Evolutionary conservation across 2,329 filamentous ascomycete genomes (phyloP), one percentile per base, ranked within the genome.

Genomic region (Colletotrichum truncatum): DNA sequence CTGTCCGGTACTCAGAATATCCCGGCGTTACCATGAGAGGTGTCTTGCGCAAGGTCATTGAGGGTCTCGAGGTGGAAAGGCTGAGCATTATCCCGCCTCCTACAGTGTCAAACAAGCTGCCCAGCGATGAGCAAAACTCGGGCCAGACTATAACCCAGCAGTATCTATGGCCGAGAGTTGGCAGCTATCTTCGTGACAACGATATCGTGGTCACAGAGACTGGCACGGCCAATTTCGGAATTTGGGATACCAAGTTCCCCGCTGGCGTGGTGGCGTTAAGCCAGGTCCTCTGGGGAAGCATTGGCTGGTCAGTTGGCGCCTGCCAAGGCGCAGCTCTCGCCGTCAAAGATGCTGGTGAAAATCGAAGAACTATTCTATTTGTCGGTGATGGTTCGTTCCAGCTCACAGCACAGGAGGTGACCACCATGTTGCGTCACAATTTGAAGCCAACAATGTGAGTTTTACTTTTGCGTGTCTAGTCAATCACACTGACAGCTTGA

Each of bases 311-410:
- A 4, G 84, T 88, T 16, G 85, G 85, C 63, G 86, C 86, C 18
- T 82, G 81, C 32, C 85, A 88, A 71, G 86, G 86, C 32, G 93
- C 93, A 16, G 92, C 91, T 1, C 82, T 96, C 10, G 94, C 92
- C 1, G 87, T 89, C 0, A 89, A 89, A 71, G 93, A 96, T 73
- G 78, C 80, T 36, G 82, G 81, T 4, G 76, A 77, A 32, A 82
- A 87, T 53, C 80, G 88, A 25, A 84, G 94, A 65, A 93, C 91
- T 0, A 90, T 98, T 46, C 83, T 97, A 36, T 94, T 97, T 73
- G 93, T 94, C n/a, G 94, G 94, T 23, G 94, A 97, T 72, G 94
- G 94, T 26, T 93, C 90, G 62, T 90, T 97, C 77, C 93, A 97
- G 76, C 84, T 97, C 63, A 97, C 93, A 0, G 90, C 87, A 0